phyloP scores from a whole-genome alignment of 129 eudicot genomes.

The Sambucus nigra region DNA sequence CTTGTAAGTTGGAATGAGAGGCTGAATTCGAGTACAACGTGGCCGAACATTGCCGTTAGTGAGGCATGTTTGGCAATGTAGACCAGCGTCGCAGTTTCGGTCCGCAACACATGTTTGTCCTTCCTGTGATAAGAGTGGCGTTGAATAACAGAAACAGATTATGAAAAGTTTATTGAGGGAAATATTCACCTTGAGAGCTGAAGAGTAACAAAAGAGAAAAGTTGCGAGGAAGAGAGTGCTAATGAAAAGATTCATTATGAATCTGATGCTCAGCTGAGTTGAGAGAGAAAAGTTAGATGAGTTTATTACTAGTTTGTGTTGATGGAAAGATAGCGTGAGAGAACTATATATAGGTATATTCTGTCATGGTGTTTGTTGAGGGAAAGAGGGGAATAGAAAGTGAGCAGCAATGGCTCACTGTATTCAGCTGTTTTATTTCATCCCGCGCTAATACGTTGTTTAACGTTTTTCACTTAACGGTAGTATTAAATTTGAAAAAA shows the following conservation, averaged over 20 bases:
- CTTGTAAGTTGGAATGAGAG: slow-evolving; percentile 59
- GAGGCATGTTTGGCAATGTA: slow-evolving; percentile 84
- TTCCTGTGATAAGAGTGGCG: slow-evolving; percentile 31
- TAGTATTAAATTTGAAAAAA: too few relatives aligned
- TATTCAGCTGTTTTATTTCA: too few relatives aligned
- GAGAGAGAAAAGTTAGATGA: too few relatives aligned
- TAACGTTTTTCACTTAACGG: too few relatives aligned
- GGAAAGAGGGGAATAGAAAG: too few relatives aligned
- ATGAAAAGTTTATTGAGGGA: slow-evolving; percentile 7
- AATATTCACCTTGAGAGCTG: slow-evolving; percentile 43
- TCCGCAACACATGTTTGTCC: slow-evolving; percentile 52
- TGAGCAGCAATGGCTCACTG: too few relatives aligned
- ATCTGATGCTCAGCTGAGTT: slow-evolving; percentile 24
- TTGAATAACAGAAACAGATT: slow-evolving; percentile 12
- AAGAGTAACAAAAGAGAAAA: slow-evolving; percentile 26
- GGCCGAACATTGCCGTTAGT: slow-evolving; percentile 65
- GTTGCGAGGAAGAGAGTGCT: slow-evolving; percentile 19
- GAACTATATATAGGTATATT: too few relatives aligned
- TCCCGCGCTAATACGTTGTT: too few relatives aligned
- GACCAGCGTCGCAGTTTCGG: slow-evolving; percentile 54
- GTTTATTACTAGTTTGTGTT: too few relatives aligned
- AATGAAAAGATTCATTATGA: slow-evolving; percentile 17
- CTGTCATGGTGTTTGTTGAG: too few relatives aligned
- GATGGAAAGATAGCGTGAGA: too few relatives aligned
- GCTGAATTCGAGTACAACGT: slow-evolving; percentile 78